Evolutionary conservation across 2,329 filamentous ascomycete genomes (phyloP).

Genomic region (Colletotrichum paranaense): DNA sequence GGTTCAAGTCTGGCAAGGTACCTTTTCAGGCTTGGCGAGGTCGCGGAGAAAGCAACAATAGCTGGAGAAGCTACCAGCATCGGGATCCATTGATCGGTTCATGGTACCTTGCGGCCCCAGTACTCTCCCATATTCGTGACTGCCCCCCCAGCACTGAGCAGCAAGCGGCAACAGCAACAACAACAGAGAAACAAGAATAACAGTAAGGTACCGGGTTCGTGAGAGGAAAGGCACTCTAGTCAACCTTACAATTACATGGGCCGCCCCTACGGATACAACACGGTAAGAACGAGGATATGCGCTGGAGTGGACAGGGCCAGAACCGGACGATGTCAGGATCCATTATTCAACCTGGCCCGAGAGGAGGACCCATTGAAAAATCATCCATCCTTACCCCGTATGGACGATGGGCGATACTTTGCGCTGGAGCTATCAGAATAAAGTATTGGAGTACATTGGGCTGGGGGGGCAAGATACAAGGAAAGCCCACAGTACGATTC

Average conservation of each 20-base stretch:
- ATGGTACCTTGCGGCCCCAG: conserved; percentile 17
- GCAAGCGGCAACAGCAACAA: neutral
- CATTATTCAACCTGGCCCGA: conserved; percentile 7
- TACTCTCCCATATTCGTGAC: neutral
- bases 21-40: conserved; percentile 21
- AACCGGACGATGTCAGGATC: neutral
- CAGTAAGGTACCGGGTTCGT: neutral
- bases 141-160: neutral
- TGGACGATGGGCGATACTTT: conserved; percentile 20
- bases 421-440: conserved; percentile 15
- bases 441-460: conserved; percentile 25
- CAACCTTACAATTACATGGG: neutral
- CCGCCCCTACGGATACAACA: conserved; percentile 8
- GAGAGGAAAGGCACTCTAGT: neutral
- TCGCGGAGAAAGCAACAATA: conserved; percentile 35
- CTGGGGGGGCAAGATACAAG: conserved; percentile 16
- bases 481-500: conserved; percentile 14
- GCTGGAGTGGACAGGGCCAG: conserved; percentile 12
- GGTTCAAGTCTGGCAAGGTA: conserved; percentile 15
- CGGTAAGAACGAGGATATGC: conserved; percentile 16
- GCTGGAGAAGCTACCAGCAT: conserved; percentile 33
- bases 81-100: conserved; percentile 17
- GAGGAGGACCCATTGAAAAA: conserved; percentile 14
- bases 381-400: conserved; percentile 2
- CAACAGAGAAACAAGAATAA: conserved; percentile 5